Conservation (phyloP, 306 rosid genomes). For the Vachellia pachyceras region DNA sequence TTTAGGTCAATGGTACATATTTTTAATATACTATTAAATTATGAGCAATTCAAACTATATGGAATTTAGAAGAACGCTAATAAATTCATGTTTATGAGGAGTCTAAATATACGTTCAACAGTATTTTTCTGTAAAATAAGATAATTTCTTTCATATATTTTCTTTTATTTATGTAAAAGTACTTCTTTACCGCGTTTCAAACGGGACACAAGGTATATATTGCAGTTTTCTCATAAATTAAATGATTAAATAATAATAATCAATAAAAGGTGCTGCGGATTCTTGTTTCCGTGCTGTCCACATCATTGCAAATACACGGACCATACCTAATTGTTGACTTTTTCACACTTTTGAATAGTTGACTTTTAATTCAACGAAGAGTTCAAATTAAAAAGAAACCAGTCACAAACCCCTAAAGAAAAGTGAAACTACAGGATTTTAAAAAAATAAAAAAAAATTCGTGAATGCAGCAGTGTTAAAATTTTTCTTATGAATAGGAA, state of each 20-base stretch:
- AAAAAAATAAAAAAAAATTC: too few relatives aligned
- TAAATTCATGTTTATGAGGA: constrained; percentile 40
- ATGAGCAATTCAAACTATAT: not conserved
- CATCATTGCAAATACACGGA: constrained; percentile 10
- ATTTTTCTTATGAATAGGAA: too few relatives aligned
- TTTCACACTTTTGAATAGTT: constrained; percentile 11
- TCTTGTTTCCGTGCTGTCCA: constrained; percentile 24
- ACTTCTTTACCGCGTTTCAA: too few relatives aligned
- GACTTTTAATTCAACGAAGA: not conserved
- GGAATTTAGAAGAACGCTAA: constrained; percentile 17
- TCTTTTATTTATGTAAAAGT: too few relatives aligned
- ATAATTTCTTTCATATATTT: too few relatives aligned
- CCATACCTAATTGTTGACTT: constrained; percentile 34
- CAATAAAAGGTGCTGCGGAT: not conserved
- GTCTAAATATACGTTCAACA: too few relatives aligned
- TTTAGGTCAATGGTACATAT: constrained; percentile 16
- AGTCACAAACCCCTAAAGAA: not conserved
- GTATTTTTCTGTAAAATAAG: too few relatives aligned
- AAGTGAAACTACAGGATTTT: not conserved
- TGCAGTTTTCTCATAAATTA: constrained; percentile 27
- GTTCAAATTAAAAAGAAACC: too few relatives aligned
- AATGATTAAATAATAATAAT: not conserved
- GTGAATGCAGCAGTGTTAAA: too few relatives aligned
- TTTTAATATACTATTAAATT: not conserved
- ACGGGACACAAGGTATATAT: constrained; percentile 31